A percentile compares a stretch with the other conserved stretches of the same genome.
These are phyloP conservation scores for Plasmodium gonderi DNA, from an alignment of 169 alveolate genomes.

Conservation along the genomic window DNA sequence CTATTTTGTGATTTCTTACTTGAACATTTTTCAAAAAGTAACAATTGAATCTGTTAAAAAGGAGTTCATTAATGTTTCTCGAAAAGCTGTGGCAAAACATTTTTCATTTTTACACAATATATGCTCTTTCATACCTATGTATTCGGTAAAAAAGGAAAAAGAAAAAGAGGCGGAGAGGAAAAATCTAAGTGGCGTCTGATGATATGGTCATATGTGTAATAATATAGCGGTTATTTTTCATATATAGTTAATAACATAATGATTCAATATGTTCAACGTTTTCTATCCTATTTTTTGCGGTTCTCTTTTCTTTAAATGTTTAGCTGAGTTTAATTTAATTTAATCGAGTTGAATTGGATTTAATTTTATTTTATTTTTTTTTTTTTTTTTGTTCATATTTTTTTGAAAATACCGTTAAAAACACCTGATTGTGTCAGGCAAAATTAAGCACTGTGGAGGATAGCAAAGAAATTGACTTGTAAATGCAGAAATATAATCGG, in stretches of 20 bases:
- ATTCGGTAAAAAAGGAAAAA: background rate
- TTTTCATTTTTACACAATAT: slow-evolving; percentile 6
- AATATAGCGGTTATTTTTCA: no score
- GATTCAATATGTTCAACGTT: no score
- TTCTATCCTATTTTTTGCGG: no score
- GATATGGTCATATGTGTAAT: no score
- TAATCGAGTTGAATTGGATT: no score
- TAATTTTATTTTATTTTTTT: no score
- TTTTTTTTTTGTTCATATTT: background rate
- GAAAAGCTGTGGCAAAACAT: slow-evolving; percentile 33
- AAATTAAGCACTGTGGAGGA: background rate
- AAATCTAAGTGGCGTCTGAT: background rate
- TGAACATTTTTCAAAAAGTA: slow-evolving; percentile 26
- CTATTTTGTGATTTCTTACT: slow-evolving; percentile 81
- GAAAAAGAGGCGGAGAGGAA: background rate
- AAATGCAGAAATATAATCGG: background rate
- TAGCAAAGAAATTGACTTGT: no score
- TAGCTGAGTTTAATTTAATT: no score
- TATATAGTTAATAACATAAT: no score
- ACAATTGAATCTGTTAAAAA: slow-evolving; percentile 7
- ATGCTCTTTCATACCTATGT: background rate
- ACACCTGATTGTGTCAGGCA: background rate
- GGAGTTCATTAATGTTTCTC: background rate
- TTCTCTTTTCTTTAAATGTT: no score
- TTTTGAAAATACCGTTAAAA: background rate